Percentiles rank a stretch among this genome's conserved stretches.
Conservation (phyloP, 2,329 filamentous ascomycete genomes). For the Aureobasidium sp. region DNA sequence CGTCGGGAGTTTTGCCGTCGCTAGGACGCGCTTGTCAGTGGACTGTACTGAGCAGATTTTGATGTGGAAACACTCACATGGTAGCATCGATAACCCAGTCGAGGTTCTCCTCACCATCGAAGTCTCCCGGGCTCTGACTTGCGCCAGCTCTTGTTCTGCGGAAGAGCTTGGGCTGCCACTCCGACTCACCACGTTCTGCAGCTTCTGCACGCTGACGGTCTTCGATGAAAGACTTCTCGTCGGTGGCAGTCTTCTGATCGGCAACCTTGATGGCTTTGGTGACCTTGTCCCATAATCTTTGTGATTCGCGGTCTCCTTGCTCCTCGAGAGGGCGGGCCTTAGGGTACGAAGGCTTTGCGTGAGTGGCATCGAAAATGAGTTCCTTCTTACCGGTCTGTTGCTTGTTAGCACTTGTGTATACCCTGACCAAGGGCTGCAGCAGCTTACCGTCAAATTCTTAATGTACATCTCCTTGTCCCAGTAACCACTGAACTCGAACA, state of each 20-base stretch:
- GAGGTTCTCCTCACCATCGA: constrained; percentile 79
- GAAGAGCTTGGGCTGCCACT: constrained; percentile 88
- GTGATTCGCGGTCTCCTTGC: constrained; percentile 84
- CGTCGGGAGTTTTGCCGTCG: constrained; percentile 59
- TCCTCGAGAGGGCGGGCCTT: constrained; percentile 70
- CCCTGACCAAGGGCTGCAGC: constrained; percentile 37
- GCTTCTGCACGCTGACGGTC: constrained; percentile 88
- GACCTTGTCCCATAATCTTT: constrained; percentile 77
- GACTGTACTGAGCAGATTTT: constrained; percentile 13
- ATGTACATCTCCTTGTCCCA: constrained; percentile 96
- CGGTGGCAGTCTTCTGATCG: constrained; percentile 83
- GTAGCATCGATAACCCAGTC: constrained; percentile 92
- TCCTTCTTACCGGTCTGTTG: constrained; percentile 78
- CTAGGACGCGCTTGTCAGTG: constrained; percentile 33
- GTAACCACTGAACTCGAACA: constrained; percentile 86
- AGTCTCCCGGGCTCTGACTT: constrained; percentile 43
- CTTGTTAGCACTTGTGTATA: neutral
- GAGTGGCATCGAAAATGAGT: constrained; percentile 78
- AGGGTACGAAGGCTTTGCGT: constrained; percentile 69
- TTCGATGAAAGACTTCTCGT: constrained; percentile 94
- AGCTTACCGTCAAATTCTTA: constrained; percentile 67
- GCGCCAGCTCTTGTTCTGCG: constrained; percentile 64
- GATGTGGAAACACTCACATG: constrained; percentile 53
- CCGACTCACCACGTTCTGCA: constrained; percentile 66
- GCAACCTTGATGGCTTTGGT: constrained; percentile 73